A percentile compares a stretch with the other conserved stretches of the same genome.
These are phyloP conservation scores for Apiospora pterosperma DNA, from an alignment of 2,329 filamentous ascomycete genomes.

Conservation along the genomic window DNA sequence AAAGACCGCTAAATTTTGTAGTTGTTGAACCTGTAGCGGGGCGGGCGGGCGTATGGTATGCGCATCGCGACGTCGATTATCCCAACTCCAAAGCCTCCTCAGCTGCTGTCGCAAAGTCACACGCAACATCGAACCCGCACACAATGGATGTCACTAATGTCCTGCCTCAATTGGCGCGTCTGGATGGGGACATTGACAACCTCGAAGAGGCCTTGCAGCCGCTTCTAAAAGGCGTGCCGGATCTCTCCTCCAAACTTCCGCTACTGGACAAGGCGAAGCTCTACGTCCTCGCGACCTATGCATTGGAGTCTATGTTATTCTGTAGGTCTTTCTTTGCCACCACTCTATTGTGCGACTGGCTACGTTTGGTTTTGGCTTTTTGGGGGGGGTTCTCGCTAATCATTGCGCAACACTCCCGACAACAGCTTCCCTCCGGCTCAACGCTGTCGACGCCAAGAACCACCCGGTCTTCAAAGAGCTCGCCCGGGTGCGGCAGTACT, in stretches of 20 bases:
- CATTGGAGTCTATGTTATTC: constrained; percentile 87
- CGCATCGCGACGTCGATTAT: not conserved
- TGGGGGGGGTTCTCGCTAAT: not conserved
- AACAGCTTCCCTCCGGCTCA: constrained; percentile 68
- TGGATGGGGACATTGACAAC: constrained; percentile 76
- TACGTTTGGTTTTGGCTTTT: not conserved
- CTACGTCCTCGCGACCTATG: constrained; percentile 82
- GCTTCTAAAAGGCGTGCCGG: constrained; percentile 64
- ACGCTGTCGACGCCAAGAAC: constrained; percentile 75
- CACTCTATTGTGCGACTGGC: constrained; percentile 8
- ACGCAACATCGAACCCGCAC: not conserved
- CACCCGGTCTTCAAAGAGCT: constrained; percentile 86
- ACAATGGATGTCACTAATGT: constrained; percentile 54
- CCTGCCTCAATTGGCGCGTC: constrained; percentile 64
- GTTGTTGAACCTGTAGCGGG: not conserved
- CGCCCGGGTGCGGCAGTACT: constrained; percentile 83
- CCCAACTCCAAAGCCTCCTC: not conserved
- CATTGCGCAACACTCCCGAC: not conserved
- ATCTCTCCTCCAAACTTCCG: constrained; percentile 73
- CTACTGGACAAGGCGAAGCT: constrained; percentile 95
- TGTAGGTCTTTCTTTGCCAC: constrained; percentile 46
- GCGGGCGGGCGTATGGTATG: not conserved
- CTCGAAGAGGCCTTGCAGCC: constrained; percentile 72
- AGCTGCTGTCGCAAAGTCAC: not conserved
- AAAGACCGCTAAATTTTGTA: constrained; percentile 23